Evolutionary conservation across 306 rosid species (phyloP).

Genomic region (Neltuma alba): DNA sequence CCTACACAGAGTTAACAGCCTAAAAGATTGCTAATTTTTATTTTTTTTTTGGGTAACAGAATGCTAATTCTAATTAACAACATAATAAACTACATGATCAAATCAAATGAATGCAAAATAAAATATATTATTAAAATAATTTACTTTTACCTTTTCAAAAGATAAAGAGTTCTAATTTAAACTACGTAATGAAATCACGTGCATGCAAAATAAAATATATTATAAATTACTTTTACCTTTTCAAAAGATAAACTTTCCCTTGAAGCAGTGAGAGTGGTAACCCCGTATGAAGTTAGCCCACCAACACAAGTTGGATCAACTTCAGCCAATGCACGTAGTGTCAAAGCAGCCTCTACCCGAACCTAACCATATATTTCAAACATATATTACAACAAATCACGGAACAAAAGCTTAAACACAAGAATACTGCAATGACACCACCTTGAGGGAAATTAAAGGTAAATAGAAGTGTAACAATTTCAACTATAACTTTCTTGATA

Average conservation of each 20-base stretch:
- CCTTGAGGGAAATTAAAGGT: slow-evolving; percentile 3
- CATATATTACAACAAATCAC: slow-evolving; percentile 21
- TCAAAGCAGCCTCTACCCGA: slow-evolving; percentile 91
- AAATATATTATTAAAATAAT: slow-evolving; percentile 24
- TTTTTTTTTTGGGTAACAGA: background rate
- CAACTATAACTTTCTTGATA: background rate
- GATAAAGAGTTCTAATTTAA: background rate
- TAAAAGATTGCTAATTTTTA: background rate
- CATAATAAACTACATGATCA: background rate
- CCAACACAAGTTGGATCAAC: slow-evolving; percentile 99
- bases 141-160: slow-evolving; percentile 70
- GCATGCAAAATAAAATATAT: slow-evolving; percentile 12
- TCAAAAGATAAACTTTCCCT: slow-evolving; percentile 91
- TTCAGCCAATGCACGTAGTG: slow-evolving; percentile 86
- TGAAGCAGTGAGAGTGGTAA: slow-evolving; percentile 83
- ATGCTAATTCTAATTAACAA: background rate
- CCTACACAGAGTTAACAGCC: background rate
- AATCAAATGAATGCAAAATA: background rate
- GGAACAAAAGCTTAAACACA: slow-evolving; percentile 5
- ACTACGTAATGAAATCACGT: background rate
- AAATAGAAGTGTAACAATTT: slow-evolving; percentile 17
- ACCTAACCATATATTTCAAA: slow-evolving; percentile 58
- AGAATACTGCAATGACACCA: slow-evolving; percentile 18
- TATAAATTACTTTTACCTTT: slow-evolving; percentile 61
- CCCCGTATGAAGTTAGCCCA: slow-evolving; percentile 90